These are phyloP conservation scores for Podaxis pistillaris DNA, from an alignment of 768 basidiomycete genomes.

Conservation along the genomic window DNA sequence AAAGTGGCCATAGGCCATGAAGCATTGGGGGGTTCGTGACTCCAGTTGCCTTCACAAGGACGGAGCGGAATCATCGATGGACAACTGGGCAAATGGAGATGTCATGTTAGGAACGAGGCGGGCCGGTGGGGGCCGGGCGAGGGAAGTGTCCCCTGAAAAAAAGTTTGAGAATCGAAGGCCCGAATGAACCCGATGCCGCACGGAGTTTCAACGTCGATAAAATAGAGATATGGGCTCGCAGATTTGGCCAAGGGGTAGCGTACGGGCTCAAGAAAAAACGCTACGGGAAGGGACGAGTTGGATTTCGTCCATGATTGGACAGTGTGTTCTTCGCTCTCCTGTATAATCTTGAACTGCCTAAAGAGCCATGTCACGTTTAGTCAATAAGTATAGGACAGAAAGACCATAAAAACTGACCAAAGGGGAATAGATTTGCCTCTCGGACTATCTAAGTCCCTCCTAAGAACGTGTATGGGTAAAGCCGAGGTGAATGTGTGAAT, in stretches of 20 bases:
- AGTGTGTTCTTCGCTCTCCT: background rate
- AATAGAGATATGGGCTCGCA: background rate
- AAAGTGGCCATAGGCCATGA: background rate
- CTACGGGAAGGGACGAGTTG: background rate
- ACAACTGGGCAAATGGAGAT: conserved; percentile 1
- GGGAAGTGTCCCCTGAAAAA: background rate
- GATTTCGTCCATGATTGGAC: background rate
- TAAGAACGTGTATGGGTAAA: background rate
- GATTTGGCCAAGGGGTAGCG: background rate
- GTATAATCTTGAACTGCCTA: background rate
- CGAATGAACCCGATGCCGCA: background rate
- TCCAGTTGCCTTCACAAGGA: conserved; percentile 9
- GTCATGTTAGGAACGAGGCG: background rate
- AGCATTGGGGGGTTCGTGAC: background rate
- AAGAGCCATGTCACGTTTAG: background rate
- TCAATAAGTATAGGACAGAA: background rate
- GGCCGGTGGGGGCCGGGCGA: background rate
- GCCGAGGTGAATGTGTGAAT: background rate
- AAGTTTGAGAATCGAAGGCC: background rate
- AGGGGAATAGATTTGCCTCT: background rate
- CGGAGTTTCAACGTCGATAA: background rate
- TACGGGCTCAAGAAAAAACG: too few relatives aligned
- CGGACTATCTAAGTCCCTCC: background rate
- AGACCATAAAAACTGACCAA: background rate
- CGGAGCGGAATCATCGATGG: background rate